Evolutionary conservation across 2,329 filamentous ascomycete genomes (phyloP), one percentile per base, ranked within the genome.

Genomic region (Amesomyces nigricolor): DNA sequence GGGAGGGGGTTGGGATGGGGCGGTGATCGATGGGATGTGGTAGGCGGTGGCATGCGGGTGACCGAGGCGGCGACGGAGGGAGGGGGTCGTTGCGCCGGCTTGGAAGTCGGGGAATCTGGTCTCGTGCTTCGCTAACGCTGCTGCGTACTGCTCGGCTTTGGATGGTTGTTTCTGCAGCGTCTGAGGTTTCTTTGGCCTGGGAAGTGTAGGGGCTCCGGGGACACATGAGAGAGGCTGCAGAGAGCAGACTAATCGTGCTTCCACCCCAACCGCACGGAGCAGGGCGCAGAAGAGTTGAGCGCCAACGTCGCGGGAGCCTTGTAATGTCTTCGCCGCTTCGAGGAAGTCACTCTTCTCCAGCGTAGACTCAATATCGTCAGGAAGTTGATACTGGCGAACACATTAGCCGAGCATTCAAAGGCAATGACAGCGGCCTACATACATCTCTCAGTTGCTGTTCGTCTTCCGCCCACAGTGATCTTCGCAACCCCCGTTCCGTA

Each of bases 271-370:
- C n/a, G 84, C 82, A 16, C 94, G 85, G 4, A 99, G 77, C 32
- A 97, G 71, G 2, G 91, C 88, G 68, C 94, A 97, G 65, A 95
- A 96, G 0, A 99, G 70, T 68, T 97, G 91, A 1, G 90, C 88
- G 0, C 91, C 94, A 9, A 95, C 78, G 68, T 99, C 94, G 61
- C 91, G 83, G 8, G 92, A 97, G 0, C 92, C 95, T 61, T 84
- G 76, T 16, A 95, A 71, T 5, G 73, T 80, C 57, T 75, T 78
- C 0, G 91, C 89, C 30, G 88, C 85, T 38, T 77, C 76, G 4
- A 79, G 77, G 64, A 97, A 97, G 61, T 95, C 89, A 0, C 77
- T 72, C 56, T 80, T 85, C 29, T 90, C 87, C 47, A 87, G 71
- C 17, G 84, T 80, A 1, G 82, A 76, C 64, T 95, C 90, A 48